Evolutionary conservation across 2,329 filamentous ascomycete genomes (phyloP).

Genomic region (Ceratocystis cubensis): DNA sequence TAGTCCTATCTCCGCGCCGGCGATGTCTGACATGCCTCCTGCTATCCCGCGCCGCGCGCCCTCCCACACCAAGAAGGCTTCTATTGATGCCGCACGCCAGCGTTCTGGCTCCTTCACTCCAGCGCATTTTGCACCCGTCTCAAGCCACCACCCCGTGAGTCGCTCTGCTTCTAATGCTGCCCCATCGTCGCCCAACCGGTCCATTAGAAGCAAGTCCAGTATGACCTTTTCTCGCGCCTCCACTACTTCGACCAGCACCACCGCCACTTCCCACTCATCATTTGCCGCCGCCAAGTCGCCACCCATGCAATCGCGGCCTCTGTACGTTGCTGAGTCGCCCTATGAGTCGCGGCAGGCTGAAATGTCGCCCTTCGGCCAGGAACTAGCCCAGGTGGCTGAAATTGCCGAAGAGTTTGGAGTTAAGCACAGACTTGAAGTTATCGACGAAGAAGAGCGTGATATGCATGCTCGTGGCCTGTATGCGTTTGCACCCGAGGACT

Average conservation of each 20-base stretch:
- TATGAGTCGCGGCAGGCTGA: conserved; percentile 27
- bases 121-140: conserved; percentile 33
- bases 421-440: conserved; percentile 43
- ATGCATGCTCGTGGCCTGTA: conserved; percentile 57
- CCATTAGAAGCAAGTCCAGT: conserved; percentile 23
- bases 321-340: conserved; percentile 25
- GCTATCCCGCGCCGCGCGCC: conserved; percentile 64
- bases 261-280: conserved; percentile 18
- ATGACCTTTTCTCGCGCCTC: conserved; percentile 25
- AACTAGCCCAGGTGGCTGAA: conserved; percentile 85
- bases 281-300: conserved; percentile 25
- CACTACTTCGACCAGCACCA: conserved; percentile 17
- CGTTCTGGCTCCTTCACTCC: conserved; percentile 51
- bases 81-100: conserved; percentile 56
- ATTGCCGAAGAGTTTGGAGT: conserved; percentile 77
- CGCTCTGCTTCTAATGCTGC: conserved; percentile 47
- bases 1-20: conserved; percentile 21
- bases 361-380: conserved; percentile 68
- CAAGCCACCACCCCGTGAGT: conserved; percentile 33
- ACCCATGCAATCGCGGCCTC: conserved; percentile 26
- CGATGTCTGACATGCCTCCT: conserved; percentile 42
- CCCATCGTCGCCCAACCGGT: conserved; percentile 40
- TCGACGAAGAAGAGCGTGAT: conserved; percentile 62
- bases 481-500: conserved; percentile 69
- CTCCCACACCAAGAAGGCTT: conserved; percentile 78